Evolutionary conservation across 441 rosid species (phyloP).

Genomic region (Kokia cookei): DNA sequence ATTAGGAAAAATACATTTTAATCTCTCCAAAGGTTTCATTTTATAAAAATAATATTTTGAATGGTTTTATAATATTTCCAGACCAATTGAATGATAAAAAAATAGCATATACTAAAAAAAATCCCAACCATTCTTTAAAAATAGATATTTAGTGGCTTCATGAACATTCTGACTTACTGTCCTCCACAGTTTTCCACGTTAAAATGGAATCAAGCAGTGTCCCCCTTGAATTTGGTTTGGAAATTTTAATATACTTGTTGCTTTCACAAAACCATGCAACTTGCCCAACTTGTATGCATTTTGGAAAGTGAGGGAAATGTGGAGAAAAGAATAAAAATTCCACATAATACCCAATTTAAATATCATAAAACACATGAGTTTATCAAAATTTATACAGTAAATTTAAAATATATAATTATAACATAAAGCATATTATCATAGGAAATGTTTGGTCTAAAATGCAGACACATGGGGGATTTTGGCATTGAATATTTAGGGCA

Average conservation of each 20-base stretch:
- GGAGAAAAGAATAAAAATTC: not conserved
- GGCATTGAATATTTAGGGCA: not conserved
- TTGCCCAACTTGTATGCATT: constrained; percentile 5
- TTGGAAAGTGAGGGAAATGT: not conserved
- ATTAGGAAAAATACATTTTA: too few species aligned
- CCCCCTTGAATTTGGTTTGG: not conserved
- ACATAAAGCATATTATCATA: not conserved
- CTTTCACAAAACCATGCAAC: not conserved
- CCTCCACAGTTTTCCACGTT: not conserved
- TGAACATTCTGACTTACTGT: not conserved
- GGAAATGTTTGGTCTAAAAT: not conserved
- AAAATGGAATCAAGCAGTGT: not conserved
- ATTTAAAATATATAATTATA: not conserved
- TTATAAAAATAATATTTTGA: too few species aligned
- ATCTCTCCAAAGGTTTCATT: too few species aligned
- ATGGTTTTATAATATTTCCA: too few species aligned
- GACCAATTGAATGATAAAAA: not conserved
- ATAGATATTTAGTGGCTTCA: not conserved
- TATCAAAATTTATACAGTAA: not conserved
- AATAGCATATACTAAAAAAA: not conserved
- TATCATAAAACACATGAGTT: not conserved
- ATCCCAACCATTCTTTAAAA: not conserved
- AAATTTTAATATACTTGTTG: not conserved
- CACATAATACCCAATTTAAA: not conserved
- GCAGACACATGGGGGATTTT: not conserved